Evolutionary conservation across 2,329 filamentous ascomycete genomes (phyloP).

Genomic region (Raffaelea deltoideospora): DNA sequence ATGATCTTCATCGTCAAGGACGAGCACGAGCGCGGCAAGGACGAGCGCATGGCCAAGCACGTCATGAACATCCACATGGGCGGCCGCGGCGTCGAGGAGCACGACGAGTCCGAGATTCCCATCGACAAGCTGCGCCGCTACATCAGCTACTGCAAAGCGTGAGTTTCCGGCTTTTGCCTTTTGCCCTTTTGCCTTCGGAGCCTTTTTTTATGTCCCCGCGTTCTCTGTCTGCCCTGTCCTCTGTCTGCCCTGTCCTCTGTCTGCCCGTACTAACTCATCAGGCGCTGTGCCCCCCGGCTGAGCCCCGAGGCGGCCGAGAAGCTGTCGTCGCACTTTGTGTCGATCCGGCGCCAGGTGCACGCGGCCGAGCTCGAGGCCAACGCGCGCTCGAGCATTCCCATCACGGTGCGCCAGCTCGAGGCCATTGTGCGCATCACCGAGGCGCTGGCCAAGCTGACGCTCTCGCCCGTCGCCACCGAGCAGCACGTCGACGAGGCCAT

Average conservation of each 20-base stretch:
- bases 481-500: constrained; percentile 95
- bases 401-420: constrained; percentile 92
- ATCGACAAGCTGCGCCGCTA: constrained; percentile 97
- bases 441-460: constrained; percentile 77
- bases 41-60: constrained; percentile 89
- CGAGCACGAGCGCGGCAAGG: constrained; percentile 76
- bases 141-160: constrained; percentile 93
- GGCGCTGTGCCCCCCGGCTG: constrained; percentile 81
- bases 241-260: too few relatives aligned
- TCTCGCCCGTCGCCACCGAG: constrained; percentile 77
- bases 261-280: constrained; percentile 23
- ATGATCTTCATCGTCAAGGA: constrained; percentile 99
- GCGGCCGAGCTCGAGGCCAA: constrained; percentile 82
- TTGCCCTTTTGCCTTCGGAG: background rate
- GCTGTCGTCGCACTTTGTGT: constrained; percentile 91
- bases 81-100: constrained; percentile 65
- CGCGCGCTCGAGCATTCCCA: constrained; percentile 82
- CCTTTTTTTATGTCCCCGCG: too few relatives aligned
- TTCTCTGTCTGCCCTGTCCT: background rate
- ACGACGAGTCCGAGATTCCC: constrained; percentile 72
- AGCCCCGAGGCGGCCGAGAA: constrained; percentile 88
- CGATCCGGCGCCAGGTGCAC: constrained; percentile 87
- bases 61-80: constrained; percentile 98
- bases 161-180: constrained; percentile 22
- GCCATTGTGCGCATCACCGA: constrained; percentile 96